Evolutionary conservation across 2,329 filamentous ascomycete genomes (phyloP), one percentile per base, ranked within the genome.

Genomic region (Botrytis hyacinthi): DNA sequence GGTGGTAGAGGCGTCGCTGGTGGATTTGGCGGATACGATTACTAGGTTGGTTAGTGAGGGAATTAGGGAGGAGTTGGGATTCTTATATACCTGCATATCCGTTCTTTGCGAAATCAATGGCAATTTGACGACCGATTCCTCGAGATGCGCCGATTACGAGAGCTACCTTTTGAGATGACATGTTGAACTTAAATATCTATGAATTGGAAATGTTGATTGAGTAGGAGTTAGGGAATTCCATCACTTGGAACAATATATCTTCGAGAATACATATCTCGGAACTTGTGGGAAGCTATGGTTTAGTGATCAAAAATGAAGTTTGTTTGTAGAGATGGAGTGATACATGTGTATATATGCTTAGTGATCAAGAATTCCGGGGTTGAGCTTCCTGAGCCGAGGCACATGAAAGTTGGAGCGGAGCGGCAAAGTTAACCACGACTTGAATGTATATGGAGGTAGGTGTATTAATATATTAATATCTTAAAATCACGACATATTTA

Each of bases 41-140:
- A 80, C 79, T 80, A 37, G 14, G 71, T 22, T 29, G 54, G 61
- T 74, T 42, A 74, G 61, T 48, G 71, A 22, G 61, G 44, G 60
- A 10, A 5, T 16, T 42, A 4, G 9, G 51, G 22, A 10, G 71
- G 37, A 72, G 0, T 16, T 51, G 29, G 8, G 51, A 29, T 3
- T 42, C 26, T 61, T 59, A 29, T 46, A 18, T 83, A 93, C 93
- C 91, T 71, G 87, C 84, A 80, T 95, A 95, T 54, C 89, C 90
- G 76, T 90, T 86, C 77, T 84, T 88, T 12, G 93, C 91, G 4
- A 97, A 85, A 80, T 94, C 92, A 78, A 97, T 87, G 73, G 93
- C 93, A 57, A 96, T 85, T 81, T 96, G 93, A 59, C 78, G 75
- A 63, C 93, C 93, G 76, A 97, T 95, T 54, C 93, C 93, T 75